These are phyloP conservation scores for Draba incana DNA, from an alignment of 345 rosid species.

Conservation along the genomic window DNA sequence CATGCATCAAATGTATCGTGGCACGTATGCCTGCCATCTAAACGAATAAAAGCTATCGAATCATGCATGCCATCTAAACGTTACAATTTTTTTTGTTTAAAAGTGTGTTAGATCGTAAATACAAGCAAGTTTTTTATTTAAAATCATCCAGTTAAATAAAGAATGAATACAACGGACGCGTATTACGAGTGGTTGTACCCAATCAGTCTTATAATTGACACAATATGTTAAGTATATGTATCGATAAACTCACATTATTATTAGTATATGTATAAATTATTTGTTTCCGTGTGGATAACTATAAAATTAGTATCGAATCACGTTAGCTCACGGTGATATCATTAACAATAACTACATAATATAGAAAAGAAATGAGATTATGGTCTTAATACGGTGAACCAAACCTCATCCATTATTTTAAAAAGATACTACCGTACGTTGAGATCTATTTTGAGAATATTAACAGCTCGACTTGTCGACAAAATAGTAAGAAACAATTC, in stretches of 20 bases:
- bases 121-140: not conserved
- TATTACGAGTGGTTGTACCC: conserved; percentile 37
- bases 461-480: conserved; percentile 38
- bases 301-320: conserved; percentile 30
- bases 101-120: not conserved
- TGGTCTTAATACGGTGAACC: conserved; percentile 42
- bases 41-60: too few relatives aligned
- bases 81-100: too few relatives aligned
- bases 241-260: conserved; percentile 22
- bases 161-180: conserved; percentile 11
- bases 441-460: conserved; percentile 35
- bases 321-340: conserved; percentile 38
- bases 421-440: conserved; percentile 29
- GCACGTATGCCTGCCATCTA: too few relatives aligned
- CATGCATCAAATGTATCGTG: too few relatives aligned
- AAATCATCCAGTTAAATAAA: not conserved
- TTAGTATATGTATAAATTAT: conserved; percentile 6
- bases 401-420: conserved; percentile 25
- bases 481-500: conserved; percentile 20
- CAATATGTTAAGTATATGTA: conserved; percentile 7
- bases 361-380: conserved; percentile 14
- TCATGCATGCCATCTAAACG: too few relatives aligned
- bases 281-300: conserved; percentile 36
- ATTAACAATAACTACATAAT: conserved; percentile 11
- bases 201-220: conserved; percentile 24